phyloP scores from a whole-genome alignment of 2,329 filamentous ascomycete genomes.

The Sporothrix brunneoviolacea region DNA sequence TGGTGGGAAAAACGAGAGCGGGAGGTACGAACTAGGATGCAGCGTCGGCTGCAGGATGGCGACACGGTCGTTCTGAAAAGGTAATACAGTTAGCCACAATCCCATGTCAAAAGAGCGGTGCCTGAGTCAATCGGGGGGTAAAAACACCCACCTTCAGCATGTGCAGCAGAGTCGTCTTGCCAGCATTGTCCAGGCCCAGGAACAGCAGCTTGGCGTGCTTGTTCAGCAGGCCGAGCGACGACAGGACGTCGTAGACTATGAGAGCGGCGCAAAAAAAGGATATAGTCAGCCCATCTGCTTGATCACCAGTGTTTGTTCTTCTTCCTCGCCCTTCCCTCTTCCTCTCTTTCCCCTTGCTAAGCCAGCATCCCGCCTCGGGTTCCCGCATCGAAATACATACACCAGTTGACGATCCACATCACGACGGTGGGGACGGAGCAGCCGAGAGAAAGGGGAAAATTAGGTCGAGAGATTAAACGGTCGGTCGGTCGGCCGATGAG shows the following conservation, averaged over 20 bases:
- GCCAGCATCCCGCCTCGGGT: no score
- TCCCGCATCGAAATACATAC: slow-evolving; percentile 47
- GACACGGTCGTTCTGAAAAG: slow-evolving; percentile 76
- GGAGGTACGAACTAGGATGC: slow-evolving; percentile 68
- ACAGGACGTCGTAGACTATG: slow-evolving; percentile 81
- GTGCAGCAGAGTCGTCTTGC: slow-evolving; percentile 88
- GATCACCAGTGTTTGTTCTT: not conserved
- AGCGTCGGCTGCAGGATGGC: slow-evolving; percentile 85
- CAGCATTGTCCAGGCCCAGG: slow-evolving; percentile 87
- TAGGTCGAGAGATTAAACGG: no score
- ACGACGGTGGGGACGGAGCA: slow-evolving; percentile 31
- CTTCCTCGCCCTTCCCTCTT: not conserved
- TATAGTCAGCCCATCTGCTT: slow-evolving; percentile 23
- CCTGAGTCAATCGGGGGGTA: no score
- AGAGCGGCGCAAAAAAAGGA: not conserved
- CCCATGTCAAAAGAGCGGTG: not conserved
- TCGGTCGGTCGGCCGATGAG: no score
- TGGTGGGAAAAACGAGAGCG: not conserved
- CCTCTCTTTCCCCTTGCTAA: not conserved
- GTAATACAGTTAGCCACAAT: not conserved
- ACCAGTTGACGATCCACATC: slow-evolving; percentile 97
- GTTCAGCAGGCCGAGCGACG: slow-evolving; percentile 81
- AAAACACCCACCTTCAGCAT: slow-evolving; percentile 75
- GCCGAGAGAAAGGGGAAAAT: no score
- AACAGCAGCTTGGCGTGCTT: slow-evolving; percentile 95